These are phyloP conservation scores for Choricystis sp. DNA, from an alignment of 139 green algal genomes.

Conservation along the genomic window DNA sequence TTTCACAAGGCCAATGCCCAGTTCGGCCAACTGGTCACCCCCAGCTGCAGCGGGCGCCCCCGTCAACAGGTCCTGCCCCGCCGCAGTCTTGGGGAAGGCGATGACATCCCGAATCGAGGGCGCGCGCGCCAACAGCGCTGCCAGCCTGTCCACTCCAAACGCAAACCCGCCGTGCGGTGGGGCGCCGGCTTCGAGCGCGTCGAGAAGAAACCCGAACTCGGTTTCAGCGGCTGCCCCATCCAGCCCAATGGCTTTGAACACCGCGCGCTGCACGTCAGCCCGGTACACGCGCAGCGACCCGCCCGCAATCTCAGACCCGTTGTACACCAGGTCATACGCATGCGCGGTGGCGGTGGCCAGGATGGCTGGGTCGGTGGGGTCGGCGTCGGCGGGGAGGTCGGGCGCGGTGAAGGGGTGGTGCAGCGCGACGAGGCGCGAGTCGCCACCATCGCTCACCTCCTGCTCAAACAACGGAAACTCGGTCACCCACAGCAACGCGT, in stretches of 20 bases:
- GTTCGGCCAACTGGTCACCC: conserved; percentile 39
- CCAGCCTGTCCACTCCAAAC: conserved; percentile 82
- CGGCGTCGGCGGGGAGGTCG: conserved; percentile 16
- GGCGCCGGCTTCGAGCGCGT: conserved; percentile 65
- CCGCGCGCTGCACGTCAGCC: conserved; percentile 69
- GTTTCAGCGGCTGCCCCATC: conserved; percentile 45
- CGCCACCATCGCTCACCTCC: conserved; percentile 56
- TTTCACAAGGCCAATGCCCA: conserved; percentile 21
- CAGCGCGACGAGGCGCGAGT: conserved; percentile 41
- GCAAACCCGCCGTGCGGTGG: conserved; percentile 89
- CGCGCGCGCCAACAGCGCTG: conserved; percentile 75
- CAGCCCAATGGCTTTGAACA: conserved; percentile 87
- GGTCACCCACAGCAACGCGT: conserved; percentile 82
- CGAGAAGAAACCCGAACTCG: conserved; percentile 78
- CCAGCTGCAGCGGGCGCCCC: conserved; percentile 40
- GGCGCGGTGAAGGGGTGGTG: conserved; percentile 98
- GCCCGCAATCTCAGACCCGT: conserved; percentile 90
- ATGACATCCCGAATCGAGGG: conserved; percentile 94
- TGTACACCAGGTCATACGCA: conserved; percentile 98
- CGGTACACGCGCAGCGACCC: conserved; percentile 83
- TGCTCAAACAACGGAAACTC: conserved; percentile 98
- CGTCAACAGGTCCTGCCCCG: conserved; percentile 71
- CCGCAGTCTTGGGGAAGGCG: conserved; percentile 95
- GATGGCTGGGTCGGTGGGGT: background rate
- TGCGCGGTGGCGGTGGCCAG: conserved; percentile 24